phyloP scores from a whole-genome alignment of 169 alveolate species.

The Plasmodium relictum region DNA sequence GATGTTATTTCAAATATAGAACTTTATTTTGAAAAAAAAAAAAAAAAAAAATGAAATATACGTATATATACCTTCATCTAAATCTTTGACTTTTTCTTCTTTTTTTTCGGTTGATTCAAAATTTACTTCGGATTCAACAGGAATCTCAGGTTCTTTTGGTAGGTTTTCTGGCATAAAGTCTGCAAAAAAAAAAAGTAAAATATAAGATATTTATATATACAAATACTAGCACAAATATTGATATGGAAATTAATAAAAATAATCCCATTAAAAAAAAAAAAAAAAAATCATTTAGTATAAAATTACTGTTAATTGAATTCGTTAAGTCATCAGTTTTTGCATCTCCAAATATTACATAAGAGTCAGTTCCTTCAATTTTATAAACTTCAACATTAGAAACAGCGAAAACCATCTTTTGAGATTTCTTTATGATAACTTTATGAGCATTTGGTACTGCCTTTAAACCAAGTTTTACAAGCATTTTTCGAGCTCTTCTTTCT shows the following conservation, averaged over 20 bases:
- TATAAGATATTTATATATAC: background rate
- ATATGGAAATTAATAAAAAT: background rate
- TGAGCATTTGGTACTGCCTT: conserved; percentile 93
- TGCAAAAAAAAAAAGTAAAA: conserved; percentile 2
- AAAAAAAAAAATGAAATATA: background rate
- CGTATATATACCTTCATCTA: conserved; percentile 81
- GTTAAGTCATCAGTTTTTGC: conserved; percentile 95
- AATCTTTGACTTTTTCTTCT: conserved; percentile 78
- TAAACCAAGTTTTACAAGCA: conserved; percentile 94
- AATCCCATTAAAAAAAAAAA: too few relatives aligned
- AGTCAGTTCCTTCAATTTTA: conserved; percentile 93
- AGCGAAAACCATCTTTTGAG: conserved; percentile 93
- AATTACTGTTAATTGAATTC: conserved; percentile 79
- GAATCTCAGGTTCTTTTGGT: conserved; percentile 15
- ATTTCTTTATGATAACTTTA: conserved; percentile 94
- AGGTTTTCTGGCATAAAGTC: conserved; percentile 37
- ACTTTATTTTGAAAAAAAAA: too few relatives aligned
- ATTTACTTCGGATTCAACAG: conserved; percentile 79
- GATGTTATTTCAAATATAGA: background rate
- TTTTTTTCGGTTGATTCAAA: conserved; percentile 63
- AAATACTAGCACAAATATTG: background rate
- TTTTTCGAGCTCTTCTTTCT: conserved; percentile 96
- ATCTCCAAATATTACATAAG: conserved; percentile 97
- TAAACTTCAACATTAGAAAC: conserved; percentile 95
- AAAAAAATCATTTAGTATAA: background rate